Conservation (phyloP, 1,284 basidiomycete genomes). For the Leucocoprinus gongylophorus region DNA sequence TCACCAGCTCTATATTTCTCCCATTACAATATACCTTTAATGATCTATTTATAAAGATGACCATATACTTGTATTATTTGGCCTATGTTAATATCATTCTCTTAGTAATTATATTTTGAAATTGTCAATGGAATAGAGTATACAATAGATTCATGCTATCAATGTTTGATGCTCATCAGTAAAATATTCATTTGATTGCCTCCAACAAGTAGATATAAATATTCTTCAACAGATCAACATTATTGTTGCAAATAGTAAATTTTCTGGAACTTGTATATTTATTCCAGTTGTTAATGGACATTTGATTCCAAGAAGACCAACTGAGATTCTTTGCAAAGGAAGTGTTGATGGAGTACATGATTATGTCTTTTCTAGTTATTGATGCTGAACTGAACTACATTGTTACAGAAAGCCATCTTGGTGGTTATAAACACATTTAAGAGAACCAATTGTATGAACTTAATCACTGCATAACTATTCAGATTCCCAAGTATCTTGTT, state of each 20-base stretch:
- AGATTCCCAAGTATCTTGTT: constrained; percentile 27
- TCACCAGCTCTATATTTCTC: constrained; percentile 39
- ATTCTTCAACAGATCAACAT: constrained; percentile 30
- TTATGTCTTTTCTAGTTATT: neutral
- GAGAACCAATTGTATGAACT: constrained; percentile 33
- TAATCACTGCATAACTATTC: constrained; percentile 21
- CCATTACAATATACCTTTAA: constrained; percentile 42
- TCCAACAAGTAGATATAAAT: constrained; percentile 26
- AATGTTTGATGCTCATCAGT: constrained; percentile 23
- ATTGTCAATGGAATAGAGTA: constrained; percentile 28
- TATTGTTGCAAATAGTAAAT: constrained; percentile 27
- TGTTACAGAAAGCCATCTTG: constrained; percentile 19
- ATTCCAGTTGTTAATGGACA: constrained; percentile 40
- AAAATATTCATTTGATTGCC: constrained; percentile 29
- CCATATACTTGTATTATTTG: neutral
- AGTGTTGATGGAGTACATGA: constrained; percentile 35
- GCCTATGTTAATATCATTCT: neutral
- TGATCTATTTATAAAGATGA: constrained; percentile 38
- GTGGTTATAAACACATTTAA: constrained; percentile 33
- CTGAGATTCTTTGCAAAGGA: constrained; percentile 27
- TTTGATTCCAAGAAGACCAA: constrained; percentile 39
- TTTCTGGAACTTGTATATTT: constrained; percentile 37
- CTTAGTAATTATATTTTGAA: constrained; percentile 31
- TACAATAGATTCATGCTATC: neutral
- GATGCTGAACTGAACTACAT: neutral